Evolutionary conservation across 1,139 yeast genomes (phyloP), one percentile per base, ranked within the genome.

Genomic region (Hansenula sp.): DNA sequence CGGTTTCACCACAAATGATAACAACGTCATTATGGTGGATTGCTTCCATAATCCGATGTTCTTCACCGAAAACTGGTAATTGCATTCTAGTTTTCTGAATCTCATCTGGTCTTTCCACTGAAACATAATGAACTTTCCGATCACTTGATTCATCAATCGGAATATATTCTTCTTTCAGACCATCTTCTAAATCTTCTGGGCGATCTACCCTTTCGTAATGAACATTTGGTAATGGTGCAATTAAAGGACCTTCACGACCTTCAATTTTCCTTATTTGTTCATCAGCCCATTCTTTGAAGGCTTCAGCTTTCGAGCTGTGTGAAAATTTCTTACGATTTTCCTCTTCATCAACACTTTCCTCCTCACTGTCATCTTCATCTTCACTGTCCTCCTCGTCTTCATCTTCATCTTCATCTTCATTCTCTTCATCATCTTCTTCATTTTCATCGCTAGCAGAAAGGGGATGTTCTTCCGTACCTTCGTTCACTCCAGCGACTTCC

Each of bases 31-130:
- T 88, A 59, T 93, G 94, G 59, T 87, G 88, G 41, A 94, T 77
- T 1, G 97, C 96, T 62, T 94, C 99, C 97, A 94, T 90, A 41
- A 94, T 87, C 45, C 81, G 72, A 59, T 89, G 96, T 59, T 94
- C 99, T 63, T 90, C 96, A 9, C 84, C 84, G 51, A 79, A 88
- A 1, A 93, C 98, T 0, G 99, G 99, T 19, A 94, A 71, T 43
- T 81, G 75, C 60, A 81, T 68, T 52, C 99, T 73, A 36, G 74
- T 74, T 33, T 69, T 63, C 58, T 89, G 95, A 19, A 91, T 77
- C 31, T 76, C 81, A 0, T 74, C 78, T 1, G 79, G 56, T 53
- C 99, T 74, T 9, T 72, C 70, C 0, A 93, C 85, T 16, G 78
- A 71, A 12, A 90, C 93, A 48, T 69, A 86, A 46, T 77, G 78